These are phyloP conservation scores for Epichloe sibirici DNA, from an alignment of 2,329 filamentous ascomycete species.

Conservation along the genomic window DNA sequence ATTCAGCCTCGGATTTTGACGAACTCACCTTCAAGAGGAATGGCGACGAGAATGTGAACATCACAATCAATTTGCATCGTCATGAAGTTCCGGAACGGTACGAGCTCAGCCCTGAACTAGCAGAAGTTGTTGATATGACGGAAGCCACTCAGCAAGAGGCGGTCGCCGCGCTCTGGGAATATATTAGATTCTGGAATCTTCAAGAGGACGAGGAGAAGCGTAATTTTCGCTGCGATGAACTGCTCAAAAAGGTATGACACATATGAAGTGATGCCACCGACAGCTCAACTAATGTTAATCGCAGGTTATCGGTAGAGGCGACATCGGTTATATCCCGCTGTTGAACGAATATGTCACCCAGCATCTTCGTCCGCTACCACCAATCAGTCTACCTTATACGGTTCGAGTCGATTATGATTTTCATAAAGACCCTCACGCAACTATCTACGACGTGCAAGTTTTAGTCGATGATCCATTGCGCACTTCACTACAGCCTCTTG, in stretches of 20 bases:
- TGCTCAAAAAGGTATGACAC: slow-evolving; percentile 56
- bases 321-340: slow-evolving; percentile 74
- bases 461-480: slow-evolving; percentile 73
- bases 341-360: slow-evolving; percentile 68
- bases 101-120: slow-evolving; percentile 63
- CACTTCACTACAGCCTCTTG: slow-evolving; percentile 49
- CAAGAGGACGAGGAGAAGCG: slow-evolving; percentile 94
- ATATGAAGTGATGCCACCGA: too few relatives aligned
- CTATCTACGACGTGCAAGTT: slow-evolving; percentile 83
- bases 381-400: slow-evolving; percentile 78
- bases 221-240: slow-evolving; percentile 79
- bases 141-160: slow-evolving; percentile 82
- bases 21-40: slow-evolving; percentile 83
- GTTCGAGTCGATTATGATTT: slow-evolving; percentile 84
- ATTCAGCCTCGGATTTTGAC: slow-evolving; percentile 70
- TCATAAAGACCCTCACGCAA: slow-evolving; percentile 61
- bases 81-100: slow-evolving; percentile 83
- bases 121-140: slow-evolving; percentile 72
- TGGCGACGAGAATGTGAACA: slow-evolving; percentile 84
- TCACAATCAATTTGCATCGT: slow-evolving; percentile 73
- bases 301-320: slow-evolving; percentile 61
- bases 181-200: slow-evolving; percentile 71
- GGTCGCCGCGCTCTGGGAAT: slow-evolving; percentile 90
- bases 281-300: slow-evolving; percentile 2
- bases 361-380: slow-evolving; percentile 68